Percentiles rank a stretch among this genome's conserved stretches.
These are phyloP conservation scores for Magnolia sinica DNA, from an alignment of 164 flowering plant genomes.

Conservation along the genomic window DNA sequence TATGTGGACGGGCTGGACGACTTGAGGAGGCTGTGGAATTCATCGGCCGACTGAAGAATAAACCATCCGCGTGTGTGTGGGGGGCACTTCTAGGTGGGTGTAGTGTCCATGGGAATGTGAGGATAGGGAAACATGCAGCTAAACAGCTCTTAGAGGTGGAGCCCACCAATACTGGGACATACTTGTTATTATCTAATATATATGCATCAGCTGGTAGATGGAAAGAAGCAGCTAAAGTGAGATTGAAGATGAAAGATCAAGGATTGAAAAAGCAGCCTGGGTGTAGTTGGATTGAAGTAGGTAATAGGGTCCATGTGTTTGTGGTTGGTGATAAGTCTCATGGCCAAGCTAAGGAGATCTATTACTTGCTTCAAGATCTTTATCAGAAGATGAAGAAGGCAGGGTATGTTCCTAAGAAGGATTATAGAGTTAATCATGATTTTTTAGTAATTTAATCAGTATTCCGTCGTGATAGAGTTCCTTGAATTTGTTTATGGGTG, in stretches of 20 bases:
- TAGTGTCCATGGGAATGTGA: conserved; percentile 18
- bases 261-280: conserved; percentile 21
- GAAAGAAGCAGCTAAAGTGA: conserved; percentile 19
- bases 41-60: conserved; percentile 5
- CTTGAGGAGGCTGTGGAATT: conserved; percentile 18
- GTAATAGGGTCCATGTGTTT: conserved; percentile 18
- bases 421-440: conserved; percentile 2
- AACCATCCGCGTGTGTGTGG: conserved; percentile 13
- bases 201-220: conserved; percentile 20
- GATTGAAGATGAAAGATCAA: conserved; percentile 16
- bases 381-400: conserved; percentile 12
- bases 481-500: too few relatives aligned
- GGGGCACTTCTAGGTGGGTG: conserved; percentile 18
- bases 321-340: conserved; percentile 20
- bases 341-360: conserved; percentile 11
- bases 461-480: neutral
- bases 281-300: conserved; percentile 22
- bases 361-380: conserved; percentile 11
- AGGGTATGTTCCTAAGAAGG: conserved; percentile 9
- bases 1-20: conserved; percentile 18
- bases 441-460: neutral
- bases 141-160: conserved; percentile 17
- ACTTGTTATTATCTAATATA: conserved; percentile 13
- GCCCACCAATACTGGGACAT: conserved; percentile 17
- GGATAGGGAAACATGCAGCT: conserved; percentile 15